Conservation (phyloP, 495 filamentous ascomycete species). For the Diplogelasinospora grovesii region DNA sequence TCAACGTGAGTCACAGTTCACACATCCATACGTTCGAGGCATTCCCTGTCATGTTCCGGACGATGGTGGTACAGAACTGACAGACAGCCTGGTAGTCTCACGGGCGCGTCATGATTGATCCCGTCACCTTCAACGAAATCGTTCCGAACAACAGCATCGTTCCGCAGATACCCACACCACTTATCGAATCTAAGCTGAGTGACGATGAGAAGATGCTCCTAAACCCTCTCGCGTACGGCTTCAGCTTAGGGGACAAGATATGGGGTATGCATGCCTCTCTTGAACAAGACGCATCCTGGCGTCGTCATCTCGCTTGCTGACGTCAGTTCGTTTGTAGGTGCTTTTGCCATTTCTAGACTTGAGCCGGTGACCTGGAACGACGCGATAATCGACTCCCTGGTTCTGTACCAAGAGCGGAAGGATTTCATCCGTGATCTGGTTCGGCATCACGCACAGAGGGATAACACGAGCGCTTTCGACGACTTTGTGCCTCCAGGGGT, state of each 20-base stretch:
- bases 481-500: constrained; percentile 23
- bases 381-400: neutral
- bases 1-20: too few species aligned
- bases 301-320: too few species aligned
- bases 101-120: constrained; percentile 2
- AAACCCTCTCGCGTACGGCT: neutral
- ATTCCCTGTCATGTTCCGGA: too few species aligned
- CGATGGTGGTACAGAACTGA: neutral
- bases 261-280: too few species aligned
- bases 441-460: neutral
- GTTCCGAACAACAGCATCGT: neutral
- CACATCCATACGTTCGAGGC: too few species aligned
- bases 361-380: neutral
- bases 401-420: neutral
- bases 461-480: neutral
- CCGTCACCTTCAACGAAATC: neutral
- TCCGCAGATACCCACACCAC: neutral
- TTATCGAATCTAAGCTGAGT: neutral
- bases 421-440: neutral
- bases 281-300: too few species aligned
- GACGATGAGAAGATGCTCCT: neutral
- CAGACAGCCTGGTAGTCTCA: neutral
- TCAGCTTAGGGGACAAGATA: constrained; percentile 4
- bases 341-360: neutral
- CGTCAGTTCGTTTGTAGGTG: too few species aligned